A percentile compares a stretch with the other conserved stretches of the same genome.
phyloP scores from a whole-genome alignment of 148 eudicot species.

The Diospyros lotus region DNA sequence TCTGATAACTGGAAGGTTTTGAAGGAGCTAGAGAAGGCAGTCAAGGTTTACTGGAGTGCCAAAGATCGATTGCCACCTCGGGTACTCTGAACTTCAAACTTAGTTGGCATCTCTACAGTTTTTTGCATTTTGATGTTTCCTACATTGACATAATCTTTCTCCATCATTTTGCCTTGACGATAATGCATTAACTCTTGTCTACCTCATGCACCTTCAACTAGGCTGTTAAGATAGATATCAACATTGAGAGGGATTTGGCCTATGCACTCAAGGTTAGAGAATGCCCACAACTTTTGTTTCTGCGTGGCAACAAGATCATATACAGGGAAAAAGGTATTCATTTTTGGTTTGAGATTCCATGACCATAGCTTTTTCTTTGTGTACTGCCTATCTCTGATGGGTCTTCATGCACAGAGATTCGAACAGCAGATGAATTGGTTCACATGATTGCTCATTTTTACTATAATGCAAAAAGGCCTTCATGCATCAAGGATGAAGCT shows the following conservation, averaged over 20 bases:
- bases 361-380: neutral
- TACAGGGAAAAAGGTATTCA: constrained; percentile 67
- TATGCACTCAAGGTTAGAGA: constrained; percentile 82
- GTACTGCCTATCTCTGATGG: neutral
- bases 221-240: constrained; percentile 84
- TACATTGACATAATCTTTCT: too few relatives aligned
- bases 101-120: too few relatives aligned
- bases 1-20: constrained; percentile 71
- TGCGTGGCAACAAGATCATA: constrained; percentile 62
- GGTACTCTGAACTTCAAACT: too few relatives aligned
- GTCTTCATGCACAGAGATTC: constrained; percentile 37
- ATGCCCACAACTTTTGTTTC: constrained; percentile 76
- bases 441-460: constrained; percentile 63
- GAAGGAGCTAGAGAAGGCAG: constrained; percentile 88
- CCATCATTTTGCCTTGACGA: too few relatives aligned
- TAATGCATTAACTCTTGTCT: constrained; percentile 1
- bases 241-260: constrained; percentile 85
- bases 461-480: constrained; percentile 42
- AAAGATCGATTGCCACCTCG: too few relatives aligned
- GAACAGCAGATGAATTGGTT: constrained; percentile 79
- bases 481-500: constrained; percentile 53
- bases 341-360: neutral
- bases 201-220: constrained; percentile 21
- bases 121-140: too few relatives aligned
- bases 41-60: constrained; percentile 78